Conservation (phyloP, 495 filamentous ascomycete species). For the Podospora pseudoanserina region DNA sequence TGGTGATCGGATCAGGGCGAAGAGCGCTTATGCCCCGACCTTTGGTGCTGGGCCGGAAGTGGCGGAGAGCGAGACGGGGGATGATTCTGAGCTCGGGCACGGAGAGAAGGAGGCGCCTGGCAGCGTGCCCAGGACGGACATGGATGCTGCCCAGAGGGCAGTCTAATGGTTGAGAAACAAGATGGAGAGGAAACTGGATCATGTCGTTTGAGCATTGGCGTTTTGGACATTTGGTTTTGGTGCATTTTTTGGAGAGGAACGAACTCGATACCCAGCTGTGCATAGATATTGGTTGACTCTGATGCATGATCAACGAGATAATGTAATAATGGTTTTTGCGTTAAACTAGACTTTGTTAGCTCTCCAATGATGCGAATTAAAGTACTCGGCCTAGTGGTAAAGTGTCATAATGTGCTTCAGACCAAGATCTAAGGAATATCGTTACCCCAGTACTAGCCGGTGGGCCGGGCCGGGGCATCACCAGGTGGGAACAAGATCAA, state of each 20-base stretch:
- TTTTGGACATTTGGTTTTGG: not conserved
- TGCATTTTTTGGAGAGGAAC: not conserved
- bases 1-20: slow-evolving; percentile 60
- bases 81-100: not conserved
- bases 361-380: not conserved
- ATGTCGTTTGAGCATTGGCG: not conserved
- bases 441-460: not conserved
- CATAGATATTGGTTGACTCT: not conserved
- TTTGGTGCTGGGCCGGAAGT: slow-evolving; percentile 10
- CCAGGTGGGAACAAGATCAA: not conserved
- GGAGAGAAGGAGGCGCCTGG: not conserved
- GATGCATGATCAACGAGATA: not conserved
- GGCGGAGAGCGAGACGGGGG: not conserved
- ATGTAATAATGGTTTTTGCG: not conserved
- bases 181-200: not conserved
- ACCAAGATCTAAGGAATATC: not conserved
- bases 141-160: not conserved
- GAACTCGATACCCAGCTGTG: slow-evolving; percentile 2
- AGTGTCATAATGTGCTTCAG: not conserved
- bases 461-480: not conserved
- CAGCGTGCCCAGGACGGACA: not conserved
- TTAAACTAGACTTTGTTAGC: not conserved
- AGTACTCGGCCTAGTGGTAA: not conserved
- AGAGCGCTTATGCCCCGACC: slow-evolving; percentile 66
- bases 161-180: not conserved